Conservation (phyloP, 108 stramenopile species). For the Mayamaea pseudoterrestris region DNA sequence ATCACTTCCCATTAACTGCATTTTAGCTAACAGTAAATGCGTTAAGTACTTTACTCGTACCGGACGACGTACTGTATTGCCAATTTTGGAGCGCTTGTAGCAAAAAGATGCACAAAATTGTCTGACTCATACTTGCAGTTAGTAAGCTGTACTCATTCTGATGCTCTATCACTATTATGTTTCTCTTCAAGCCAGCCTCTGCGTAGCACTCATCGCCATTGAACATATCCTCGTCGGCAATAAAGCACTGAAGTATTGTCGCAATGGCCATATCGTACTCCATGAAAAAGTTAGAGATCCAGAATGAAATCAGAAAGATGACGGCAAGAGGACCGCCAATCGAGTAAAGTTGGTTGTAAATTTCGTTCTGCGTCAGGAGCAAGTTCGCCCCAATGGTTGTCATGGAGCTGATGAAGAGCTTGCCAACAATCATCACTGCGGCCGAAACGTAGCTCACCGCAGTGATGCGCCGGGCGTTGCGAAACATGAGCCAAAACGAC, state of each 20-base stretch:
- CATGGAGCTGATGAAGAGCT: constrained; percentile 62
- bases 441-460: constrained; percentile 49
- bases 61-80: too few species aligned
- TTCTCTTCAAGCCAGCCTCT: not conserved
- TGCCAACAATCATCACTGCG: constrained; percentile 75
- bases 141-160: too few species aligned
- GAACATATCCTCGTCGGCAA: constrained; percentile 89
- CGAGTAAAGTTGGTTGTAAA: constrained; percentile 30
- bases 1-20: too few species aligned
- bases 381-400: constrained; percentile 45
- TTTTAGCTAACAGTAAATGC: too few species aligned
- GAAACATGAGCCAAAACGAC: constrained; percentile 75
- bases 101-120: too few species aligned
- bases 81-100: too few species aligned
- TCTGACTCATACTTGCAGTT: too few species aligned
- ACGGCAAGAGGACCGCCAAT: constrained; percentile 54
- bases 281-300: constrained; percentile 56
- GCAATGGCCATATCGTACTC: constrained; percentile 76
- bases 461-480: constrained; percentile 54
- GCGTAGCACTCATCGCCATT: constrained; percentile 46
- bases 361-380: constrained; percentile 9
- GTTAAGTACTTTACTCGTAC: too few species aligned
- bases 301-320: constrained; percentile 49
- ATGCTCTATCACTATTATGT: too few species aligned
- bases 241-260: constrained; percentile 77